phyloP scores from a whole-genome alignment of 179 eudicot genomes.

The Patellifolia procumbens region DNA sequence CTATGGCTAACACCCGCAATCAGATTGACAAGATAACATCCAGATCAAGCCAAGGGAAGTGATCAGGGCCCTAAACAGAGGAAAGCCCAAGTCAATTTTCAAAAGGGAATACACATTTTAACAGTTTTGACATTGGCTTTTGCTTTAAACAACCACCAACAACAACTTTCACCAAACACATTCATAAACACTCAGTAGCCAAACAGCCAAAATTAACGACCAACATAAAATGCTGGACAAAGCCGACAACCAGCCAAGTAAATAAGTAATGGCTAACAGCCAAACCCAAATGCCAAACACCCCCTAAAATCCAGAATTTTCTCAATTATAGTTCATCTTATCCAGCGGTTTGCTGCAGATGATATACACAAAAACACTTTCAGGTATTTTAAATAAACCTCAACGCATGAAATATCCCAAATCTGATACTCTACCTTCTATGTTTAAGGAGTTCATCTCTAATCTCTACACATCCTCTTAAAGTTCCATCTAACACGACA shows the following conservation, averaged over 20 bases:
- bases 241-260: no score
- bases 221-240: no score
- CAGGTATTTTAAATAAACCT: neutral
- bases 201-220: no score
- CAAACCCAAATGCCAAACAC: no score
- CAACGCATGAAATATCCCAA: neutral
- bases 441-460: neutral
- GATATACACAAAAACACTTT: neutral
- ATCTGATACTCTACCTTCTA: neutral
- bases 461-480: neutral
- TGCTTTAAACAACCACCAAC: no score
- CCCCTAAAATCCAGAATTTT: neutral
- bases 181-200: no score
- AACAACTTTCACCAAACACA: no score
- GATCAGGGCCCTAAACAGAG: conserved; percentile 52
- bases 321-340: neutral
- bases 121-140: no score
- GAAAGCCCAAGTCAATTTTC: conserved; percentile 32
- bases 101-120: conserved; percentile 6
- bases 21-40: conserved; percentile 31
- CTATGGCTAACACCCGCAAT: conserved; percentile 27
- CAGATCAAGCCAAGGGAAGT: conserved; percentile 34
- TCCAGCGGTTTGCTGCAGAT: neutral
- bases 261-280: no score
- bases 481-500: neutral